Evolutionary conservation across 768 basidiomycete genomes (phyloP).

Genomic region (Phaeotremella fagi): DNA sequence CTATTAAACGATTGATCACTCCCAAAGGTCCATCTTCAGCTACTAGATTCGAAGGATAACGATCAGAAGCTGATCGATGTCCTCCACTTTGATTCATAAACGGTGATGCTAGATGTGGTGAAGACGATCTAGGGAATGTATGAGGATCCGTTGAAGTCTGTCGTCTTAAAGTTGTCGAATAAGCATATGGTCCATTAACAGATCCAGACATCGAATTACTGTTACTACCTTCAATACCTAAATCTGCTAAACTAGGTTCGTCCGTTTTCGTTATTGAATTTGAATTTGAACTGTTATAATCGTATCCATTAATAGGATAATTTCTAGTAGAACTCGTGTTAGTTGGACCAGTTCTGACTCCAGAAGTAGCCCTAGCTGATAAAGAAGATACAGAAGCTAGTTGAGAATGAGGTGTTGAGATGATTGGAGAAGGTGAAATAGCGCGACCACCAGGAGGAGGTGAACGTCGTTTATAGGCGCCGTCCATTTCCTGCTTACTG

Average conservation of each 20-base stretch:
- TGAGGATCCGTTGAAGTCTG: conserved; percentile 16
- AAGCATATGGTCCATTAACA: conserved; percentile 28
- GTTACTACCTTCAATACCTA: not conserved
- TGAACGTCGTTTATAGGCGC: conserved; percentile 27
- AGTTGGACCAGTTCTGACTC: not conserved
- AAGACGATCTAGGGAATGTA: conserved; percentile 4
- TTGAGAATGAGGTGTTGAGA: not conserved
- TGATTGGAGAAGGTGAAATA: conserved; percentile 9
- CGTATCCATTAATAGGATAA: not conserved
- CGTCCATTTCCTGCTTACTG: not conserved
- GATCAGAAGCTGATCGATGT: not conserved
- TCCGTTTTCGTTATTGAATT: too few relatives aligned
- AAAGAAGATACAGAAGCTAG: conserved; percentile 9
- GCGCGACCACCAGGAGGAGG: conserved; percentile 24
- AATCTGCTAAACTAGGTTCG: conserved; percentile 4
- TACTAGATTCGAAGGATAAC: not conserved
- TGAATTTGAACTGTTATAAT: conserved; percentile 6
- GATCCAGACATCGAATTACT: not conserved
- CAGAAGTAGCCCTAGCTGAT: conserved; percentile 3
- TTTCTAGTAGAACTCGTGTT: conserved; percentile 2
- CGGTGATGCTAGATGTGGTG: conserved; percentile 7
- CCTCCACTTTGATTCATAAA: not conserved
- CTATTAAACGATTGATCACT: conserved; percentile 9
- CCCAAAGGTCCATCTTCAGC: not conserved
- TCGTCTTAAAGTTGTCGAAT: conserved; percentile 37